Evolutionary conservation across 164 flowering plant genomes (phyloP), one percentile per base, ranked within the genome.

Genomic region (Aristolochia californica): DNA sequence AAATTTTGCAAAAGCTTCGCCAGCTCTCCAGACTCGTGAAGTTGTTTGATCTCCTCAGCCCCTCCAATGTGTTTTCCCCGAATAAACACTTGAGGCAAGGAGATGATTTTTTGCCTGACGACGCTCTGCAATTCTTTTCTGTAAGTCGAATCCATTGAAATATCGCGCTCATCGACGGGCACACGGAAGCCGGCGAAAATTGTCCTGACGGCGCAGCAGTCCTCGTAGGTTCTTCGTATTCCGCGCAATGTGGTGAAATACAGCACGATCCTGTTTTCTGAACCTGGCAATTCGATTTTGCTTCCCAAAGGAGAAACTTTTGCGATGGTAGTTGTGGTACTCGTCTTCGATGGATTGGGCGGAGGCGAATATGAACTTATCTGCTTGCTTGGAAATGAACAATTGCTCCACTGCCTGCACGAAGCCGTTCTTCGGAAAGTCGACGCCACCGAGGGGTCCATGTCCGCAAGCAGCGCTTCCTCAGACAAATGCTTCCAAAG

Each of bases 231-330:
- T 65, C 75, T 78, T 16, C 99, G 67, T 59, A 94, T 82, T 44
- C 96, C 95, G 53, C 96, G 66, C 66, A 94, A 68, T 55, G 88
- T 84, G 13, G 99, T 94, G 58, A 76, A 84, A 62, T 85, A 90
- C 52, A 90, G 9, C 7, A 94, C 88, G 47, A 94, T 69, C 60
- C 70, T 73, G 56, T 76, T 74, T 23, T 81, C 85, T 14, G 65
- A 56, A 14, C 78, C 78, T 0, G 75, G 71, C 12, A 76, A 67
- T 14, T 26, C 30, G 18, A 28, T 21, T 51, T 65, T 48, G 54
- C 34, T 52, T 22, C 40, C 55, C 1, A 67, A 43, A 0, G 65
- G 28, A 40, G 70, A 62, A 64, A n/a, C 49, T 62, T 45, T n/a
- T 25, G 72, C 56, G 28, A 66, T 66, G 9, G 77, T 66, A 30